Conservation (phyloP, 2,329 filamentous ascomycete species). For the Talaromyces rugulosus region DNA sequence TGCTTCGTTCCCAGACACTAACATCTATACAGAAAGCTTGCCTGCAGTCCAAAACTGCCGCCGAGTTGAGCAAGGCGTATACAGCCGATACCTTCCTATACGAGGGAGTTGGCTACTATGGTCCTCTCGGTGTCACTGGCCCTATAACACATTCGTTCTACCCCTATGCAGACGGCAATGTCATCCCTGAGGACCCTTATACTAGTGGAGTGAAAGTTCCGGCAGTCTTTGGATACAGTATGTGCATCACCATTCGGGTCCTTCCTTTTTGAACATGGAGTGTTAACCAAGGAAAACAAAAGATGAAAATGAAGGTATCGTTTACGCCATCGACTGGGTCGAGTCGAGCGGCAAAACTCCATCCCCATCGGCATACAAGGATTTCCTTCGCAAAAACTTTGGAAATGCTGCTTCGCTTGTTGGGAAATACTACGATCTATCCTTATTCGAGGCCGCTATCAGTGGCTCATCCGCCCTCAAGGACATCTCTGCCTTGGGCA, state of each 20-base stretch:
- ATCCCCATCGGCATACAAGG: slow-evolving; percentile 12
- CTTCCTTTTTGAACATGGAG: neutral
- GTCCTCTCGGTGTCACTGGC: slow-evolving; percentile 2
- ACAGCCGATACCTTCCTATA: neutral
- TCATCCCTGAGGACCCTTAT: slow-evolving; percentile 16
- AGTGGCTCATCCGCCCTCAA: neutral
- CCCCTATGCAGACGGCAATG: slow-evolving; percentile 18
- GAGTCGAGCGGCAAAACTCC: neutral
- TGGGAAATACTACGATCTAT: slow-evolving; percentile 14
- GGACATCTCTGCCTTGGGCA: neutral
- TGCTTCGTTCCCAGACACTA: neutral
- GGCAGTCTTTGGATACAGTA: slow-evolving; percentile 20
- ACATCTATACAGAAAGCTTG: slow-evolving; percentile 17
- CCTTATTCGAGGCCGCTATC: slow-evolving; percentile 7
- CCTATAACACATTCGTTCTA: slow-evolving; percentile 11
- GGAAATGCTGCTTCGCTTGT: slow-evolving; percentile 14
- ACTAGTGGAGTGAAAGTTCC: slow-evolving; percentile 17
- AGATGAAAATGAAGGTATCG: slow-evolving; percentile 5
- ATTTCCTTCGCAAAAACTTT: slow-evolving; percentile 17
- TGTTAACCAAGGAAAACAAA: neutral
- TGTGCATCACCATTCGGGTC: neutral
- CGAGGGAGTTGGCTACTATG: slow-evolving; percentile 1
- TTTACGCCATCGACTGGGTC: neutral
- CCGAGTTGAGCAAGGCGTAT: slow-evolving; percentile 15
- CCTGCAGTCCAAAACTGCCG: slow-evolving; percentile 14